A percentile compares a stretch with the other conserved stretches of the same genome.
Conservation (phyloP, 164 flowering plant species). For the Platanus orientalis region DNA sequence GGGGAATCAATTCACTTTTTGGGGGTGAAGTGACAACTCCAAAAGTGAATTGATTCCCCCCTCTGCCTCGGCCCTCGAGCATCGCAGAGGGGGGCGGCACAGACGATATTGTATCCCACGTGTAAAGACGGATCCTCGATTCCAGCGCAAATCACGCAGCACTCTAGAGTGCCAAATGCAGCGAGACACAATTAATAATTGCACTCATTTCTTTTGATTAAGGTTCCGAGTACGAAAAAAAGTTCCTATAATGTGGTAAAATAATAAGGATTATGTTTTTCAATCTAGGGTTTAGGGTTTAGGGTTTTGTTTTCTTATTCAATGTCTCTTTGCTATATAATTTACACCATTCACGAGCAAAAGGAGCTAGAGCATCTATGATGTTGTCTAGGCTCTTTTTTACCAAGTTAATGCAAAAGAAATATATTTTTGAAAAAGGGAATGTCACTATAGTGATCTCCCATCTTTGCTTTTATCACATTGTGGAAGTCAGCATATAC, state of each 20-base stretch:
- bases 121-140: background rate
- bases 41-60: too few species aligned
- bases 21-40: too few species aligned
- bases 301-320: background rate
- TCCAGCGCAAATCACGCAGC: background rate
- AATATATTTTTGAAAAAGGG: background rate
- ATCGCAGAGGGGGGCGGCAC: too few species aligned
- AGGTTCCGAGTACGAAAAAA: too few species aligned
- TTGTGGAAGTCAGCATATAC: too few species aligned
- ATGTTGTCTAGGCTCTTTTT: constrained; percentile 22
- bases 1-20: too few species aligned
- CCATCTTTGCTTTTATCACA: constrained; percentile 1
- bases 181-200: background rate
- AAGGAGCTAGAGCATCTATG: constrained; percentile 5
- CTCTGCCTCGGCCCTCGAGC: too few species aligned
- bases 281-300: background rate
- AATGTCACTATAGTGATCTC: constrained; percentile 5
- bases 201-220: background rate
- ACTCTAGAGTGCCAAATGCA: background rate
- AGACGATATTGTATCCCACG: background rate
- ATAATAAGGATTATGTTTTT: background rate
- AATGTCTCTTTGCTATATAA: too few species aligned
- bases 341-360: background rate
- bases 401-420: background rate
- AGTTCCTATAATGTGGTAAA: too few species aligned